Evolutionary conservation across 495 filamentous ascomycete genomes (phyloP), one percentile per base, ranked within the genome.

Genomic region (Penicillium macrosclerotiorum): DNA sequence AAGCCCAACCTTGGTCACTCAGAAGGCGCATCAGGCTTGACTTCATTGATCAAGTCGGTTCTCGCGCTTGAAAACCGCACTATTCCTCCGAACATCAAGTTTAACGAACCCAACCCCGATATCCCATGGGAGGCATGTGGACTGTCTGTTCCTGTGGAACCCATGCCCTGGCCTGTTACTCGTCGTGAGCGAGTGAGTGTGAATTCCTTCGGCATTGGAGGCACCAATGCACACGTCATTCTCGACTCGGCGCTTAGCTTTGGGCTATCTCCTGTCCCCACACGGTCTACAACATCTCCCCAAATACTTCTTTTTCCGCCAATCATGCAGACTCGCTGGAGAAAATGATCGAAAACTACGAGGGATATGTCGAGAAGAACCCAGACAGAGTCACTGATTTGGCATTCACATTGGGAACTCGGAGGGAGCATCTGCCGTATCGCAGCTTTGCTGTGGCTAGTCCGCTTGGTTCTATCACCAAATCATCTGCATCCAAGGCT

Each of bases 1-100:
- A 81, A 80, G 42, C 71, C 76, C 1, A 72, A 75, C 22, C 47
- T 80, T 36, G 78, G 80, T 0, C 79, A 82, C 47, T 42, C 54
- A 4, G 78, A 79, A 50, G 79, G 69, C 2, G 69, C 75, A 3
- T 72, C 74, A 1, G 82, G 77, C 5, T 38, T 84, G 24, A 78
- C 80, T 1, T 74, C 74, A 2, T 22, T 85, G 0, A 63, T 88
- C 8, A 85, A 85, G 58, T 68, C 73, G 0, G 64, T 75, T 1
- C 48, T 79, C 23, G 65, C 75, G n/a, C 60, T 88, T 34, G 71
- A 77, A 39, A 63, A 80, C 42, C 54, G 47, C 4, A 47, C 55
- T 0, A 67, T 83, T 8, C 74, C 76, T 0, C 79, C 82, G 0
- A 87, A 82, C 37, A 57, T 59, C 37, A 47, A 57, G 6, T 61